These are phyloP conservation scores for Ichthyophthirius multifiliis DNA, from an alignment of 169 alveolate species.

Conservation along the genomic window DNA sequence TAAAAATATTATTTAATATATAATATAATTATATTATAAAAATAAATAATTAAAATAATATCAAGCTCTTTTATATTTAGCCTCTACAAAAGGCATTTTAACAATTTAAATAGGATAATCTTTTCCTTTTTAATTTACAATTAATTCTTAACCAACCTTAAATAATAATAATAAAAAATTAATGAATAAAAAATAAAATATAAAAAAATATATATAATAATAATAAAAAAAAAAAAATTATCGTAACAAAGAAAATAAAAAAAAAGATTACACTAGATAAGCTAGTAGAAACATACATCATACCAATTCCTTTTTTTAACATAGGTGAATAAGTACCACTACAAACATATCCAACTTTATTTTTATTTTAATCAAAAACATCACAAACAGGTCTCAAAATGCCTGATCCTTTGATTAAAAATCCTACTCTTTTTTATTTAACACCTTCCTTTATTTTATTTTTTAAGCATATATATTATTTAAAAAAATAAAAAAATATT, in stretches of 20 bases:
- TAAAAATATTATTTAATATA: too few relatives aligned
- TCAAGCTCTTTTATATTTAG: slow-evolving; percentile 59
- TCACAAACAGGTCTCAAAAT: slow-evolving; percentile 37
- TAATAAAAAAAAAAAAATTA: not conserved
- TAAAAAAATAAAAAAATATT: not conserved
- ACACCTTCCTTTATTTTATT: slow-evolving; percentile 30
- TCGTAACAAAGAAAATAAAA: not conserved
- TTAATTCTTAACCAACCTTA: slow-evolving; percentile 30
- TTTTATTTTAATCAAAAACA: slow-evolving; percentile 33
- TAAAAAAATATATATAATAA: not conserved
- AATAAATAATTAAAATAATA: too few relatives aligned
- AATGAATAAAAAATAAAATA: too few relatives aligned
- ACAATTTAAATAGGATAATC: slow-evolving; percentile 38
- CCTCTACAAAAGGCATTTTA: slow-evolving; percentile 74
- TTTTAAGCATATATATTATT: not conserved
- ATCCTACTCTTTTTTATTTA: slow-evolving; percentile 53
- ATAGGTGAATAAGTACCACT: slow-evolving; percentile 79
- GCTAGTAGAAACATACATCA: slow-evolving; percentile 60
- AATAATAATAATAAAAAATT: too few relatives aligned
- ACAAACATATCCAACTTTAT: slow-evolving; percentile 73
- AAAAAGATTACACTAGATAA: slow-evolving; percentile 3
- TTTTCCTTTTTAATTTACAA: slow-evolving; percentile 47
- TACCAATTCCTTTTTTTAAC: slow-evolving; percentile 64
- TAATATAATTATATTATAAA: too few relatives aligned
- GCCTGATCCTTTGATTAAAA: slow-evolving; percentile 39